phyloP scores from a whole-genome alignment of 2,329 filamentous ascomycete species.

The Neonectria hederae region DNA sequence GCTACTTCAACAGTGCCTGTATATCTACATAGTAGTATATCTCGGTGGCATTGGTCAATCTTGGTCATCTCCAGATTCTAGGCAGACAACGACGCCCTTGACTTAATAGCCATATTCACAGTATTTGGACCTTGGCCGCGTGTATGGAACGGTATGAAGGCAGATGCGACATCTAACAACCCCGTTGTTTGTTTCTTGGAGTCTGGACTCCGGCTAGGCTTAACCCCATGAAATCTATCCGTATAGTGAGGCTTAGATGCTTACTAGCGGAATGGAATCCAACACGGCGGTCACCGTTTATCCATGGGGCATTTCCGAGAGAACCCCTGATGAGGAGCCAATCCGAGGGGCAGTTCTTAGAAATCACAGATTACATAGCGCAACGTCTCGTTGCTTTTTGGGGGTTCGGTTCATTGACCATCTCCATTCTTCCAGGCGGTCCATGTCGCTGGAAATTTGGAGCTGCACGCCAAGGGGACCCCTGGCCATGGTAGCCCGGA shows the following conservation, averaged over 20 bases:
- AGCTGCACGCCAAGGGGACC: conserved; percentile 40
- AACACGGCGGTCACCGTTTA: conserved; percentile 23
- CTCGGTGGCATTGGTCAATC: neutral
- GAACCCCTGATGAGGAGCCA: conserved; percentile 15
- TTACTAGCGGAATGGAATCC: conserved; percentile 22
- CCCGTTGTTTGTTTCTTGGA: conserved; percentile 17
- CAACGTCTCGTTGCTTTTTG: conserved; percentile 34
- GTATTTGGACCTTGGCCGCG: neutral
- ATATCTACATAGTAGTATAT: neutral
- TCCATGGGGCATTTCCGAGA: conserved; percentile 26
- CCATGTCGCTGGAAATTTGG: conserved; percentile 43
- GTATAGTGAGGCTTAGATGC: conserved; percentile 26
- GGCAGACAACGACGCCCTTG: neutral
- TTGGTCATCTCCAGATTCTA: no score
- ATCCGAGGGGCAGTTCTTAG: conserved; percentile 31
- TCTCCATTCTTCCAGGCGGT: conserved; percentile 15
- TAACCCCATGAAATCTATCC: conserved; percentile 14
- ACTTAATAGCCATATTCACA: neutral
- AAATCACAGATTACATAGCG: conserved; percentile 31
- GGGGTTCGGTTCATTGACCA: conserved; percentile 30
- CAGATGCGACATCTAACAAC: neutral
- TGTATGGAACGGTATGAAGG: neutral
- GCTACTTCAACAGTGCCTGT: neutral
- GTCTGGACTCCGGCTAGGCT: neutral
- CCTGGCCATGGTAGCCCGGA: conserved; percentile 39